These are phyloP conservation scores for Asterionellopsis glacialis DNA, from an alignment of 108 stramenopile species.

Conservation along the genomic window DNA sequence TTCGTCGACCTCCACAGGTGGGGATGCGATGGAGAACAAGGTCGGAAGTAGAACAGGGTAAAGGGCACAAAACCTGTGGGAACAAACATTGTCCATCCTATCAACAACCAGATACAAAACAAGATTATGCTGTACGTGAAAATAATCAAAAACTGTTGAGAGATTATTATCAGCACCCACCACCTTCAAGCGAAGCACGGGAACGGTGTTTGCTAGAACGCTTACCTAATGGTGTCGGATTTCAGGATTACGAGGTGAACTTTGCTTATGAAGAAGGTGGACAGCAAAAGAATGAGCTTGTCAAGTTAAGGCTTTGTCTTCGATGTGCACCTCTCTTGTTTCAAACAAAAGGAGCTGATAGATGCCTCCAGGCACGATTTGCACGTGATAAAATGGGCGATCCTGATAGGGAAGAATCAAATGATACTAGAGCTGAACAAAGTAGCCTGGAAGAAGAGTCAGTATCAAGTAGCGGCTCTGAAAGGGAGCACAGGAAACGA, in stretches of 20 bases:
- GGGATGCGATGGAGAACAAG: slow-evolving; percentile 80
- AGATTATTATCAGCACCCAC: neutral
- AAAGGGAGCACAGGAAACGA: slow-evolving; percentile 1
- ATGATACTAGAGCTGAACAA: neutral
- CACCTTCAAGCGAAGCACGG: slow-evolving; percentile 7
- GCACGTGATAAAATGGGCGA: neutral
- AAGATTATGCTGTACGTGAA: neutral
- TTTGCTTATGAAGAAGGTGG: slow-evolving; percentile 60
- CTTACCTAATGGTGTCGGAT: slow-evolving; percentile 28
- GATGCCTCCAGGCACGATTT: neutral
- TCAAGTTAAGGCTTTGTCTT: slow-evolving; percentile 61
- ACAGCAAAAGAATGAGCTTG: slow-evolving; percentile 48
- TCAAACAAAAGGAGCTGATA: neutral
- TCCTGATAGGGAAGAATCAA: neutral
- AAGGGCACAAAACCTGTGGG: slow-evolving; percentile 67
- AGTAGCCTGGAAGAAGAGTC: neutral
- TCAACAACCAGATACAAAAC: slow-evolving; percentile 9
- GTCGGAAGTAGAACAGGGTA: slow-evolving; percentile 57
- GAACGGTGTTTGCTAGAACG: slow-evolving; percentile 24
- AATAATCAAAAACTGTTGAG: neutral
- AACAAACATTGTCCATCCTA: slow-evolving; percentile 56
- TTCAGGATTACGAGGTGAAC: slow-evolving; percentile 59
- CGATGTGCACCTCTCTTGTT: slow-evolving; percentile 56
- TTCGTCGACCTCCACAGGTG: slow-evolving; percentile 35
- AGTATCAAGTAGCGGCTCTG: neutral